Conservation (phyloP, 495 filamentous ascomycete species). For the Bombardia bombarda region DNA sequence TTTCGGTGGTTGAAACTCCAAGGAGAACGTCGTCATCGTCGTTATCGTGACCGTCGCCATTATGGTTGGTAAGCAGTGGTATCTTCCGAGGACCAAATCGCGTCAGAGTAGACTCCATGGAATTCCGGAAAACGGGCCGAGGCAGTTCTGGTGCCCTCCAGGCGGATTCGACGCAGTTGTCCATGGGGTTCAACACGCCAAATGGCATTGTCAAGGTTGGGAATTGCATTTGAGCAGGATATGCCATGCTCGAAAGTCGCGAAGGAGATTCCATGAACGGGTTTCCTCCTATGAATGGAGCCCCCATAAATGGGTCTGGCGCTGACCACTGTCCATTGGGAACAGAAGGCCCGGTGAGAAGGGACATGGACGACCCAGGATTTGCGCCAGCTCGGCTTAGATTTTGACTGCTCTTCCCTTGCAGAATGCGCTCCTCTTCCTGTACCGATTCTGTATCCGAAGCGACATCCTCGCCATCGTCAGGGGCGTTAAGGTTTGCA, state of each 20-base stretch:
- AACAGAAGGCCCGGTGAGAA: too few species aligned
- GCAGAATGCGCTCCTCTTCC: constrained; percentile 21
- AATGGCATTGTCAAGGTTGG: constrained; percentile 5
- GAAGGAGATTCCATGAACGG: constrained; percentile 2
- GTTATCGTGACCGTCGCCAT: constrained; percentile 12
- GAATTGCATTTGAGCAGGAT: constrained; percentile 8
- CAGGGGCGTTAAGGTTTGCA: constrained; percentile 22
- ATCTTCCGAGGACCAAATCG: neutral
- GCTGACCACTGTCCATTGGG: too few species aligned
- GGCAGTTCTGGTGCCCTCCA: constrained; percentile 23
- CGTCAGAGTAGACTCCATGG: neutral
- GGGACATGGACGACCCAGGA: too few species aligned
- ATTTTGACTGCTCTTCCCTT: constrained; percentile 3
- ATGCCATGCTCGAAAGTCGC: constrained; percentile 5
- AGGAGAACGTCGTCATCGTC: constrained; percentile 25
- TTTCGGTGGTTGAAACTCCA: constrained; percentile 2
- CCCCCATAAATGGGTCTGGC: too few species aligned
- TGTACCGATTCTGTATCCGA: constrained; percentile 10
- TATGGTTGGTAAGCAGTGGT: constrained; percentile 1
- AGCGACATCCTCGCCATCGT: constrained; percentile 36
- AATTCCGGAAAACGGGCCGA: constrained; percentile 1
- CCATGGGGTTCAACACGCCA: constrained; percentile 1
- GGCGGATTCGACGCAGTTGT: neutral
- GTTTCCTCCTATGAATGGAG: too few species aligned
- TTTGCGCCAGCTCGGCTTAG: too few species aligned